phyloP scores from a whole-genome alignment of 768 basidiomycete species.

The Cystofilobasidium macerans region DNA sequence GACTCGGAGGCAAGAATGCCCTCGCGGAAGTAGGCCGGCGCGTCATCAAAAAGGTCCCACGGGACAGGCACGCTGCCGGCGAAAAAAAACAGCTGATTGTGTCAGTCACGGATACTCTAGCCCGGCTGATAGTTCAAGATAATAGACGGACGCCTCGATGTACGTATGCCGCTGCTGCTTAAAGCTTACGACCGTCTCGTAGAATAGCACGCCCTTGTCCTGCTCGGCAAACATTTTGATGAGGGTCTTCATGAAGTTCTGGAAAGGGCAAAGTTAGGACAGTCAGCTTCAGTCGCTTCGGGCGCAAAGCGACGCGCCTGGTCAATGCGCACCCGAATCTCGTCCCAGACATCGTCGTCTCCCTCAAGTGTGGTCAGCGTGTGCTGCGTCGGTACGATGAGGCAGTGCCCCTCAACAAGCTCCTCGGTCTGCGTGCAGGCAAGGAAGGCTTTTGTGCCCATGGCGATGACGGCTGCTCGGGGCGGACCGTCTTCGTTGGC shows the following conservation, averaged over 20 bases:
- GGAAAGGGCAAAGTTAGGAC: not conserved
- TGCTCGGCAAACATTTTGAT: slow-evolving; percentile 90
- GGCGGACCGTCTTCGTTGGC: slow-evolving; percentile 81
- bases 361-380: slow-evolving; percentile 80
- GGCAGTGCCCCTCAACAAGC: slow-evolving; percentile 79
- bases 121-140: not conserved
- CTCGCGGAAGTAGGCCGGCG: slow-evolving; percentile 94
- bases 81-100: not conserved
- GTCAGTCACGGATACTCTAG: not conserved
- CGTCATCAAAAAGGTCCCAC: slow-evolving; percentile 71
- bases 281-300: slow-evolving; percentile 9
- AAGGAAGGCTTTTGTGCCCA: slow-evolving; percentile 84
- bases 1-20: slow-evolving; percentile 83
- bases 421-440: slow-evolving; percentile 79
- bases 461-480: slow-evolving; percentile 73
- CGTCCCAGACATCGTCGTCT: slow-evolving; percentile 98
- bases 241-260: slow-evolving; percentile 80
- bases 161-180: slow-evolving; percentile 81
- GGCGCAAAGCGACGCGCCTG: too few relatives aligned
- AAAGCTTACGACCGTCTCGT: slow-evolving; percentile 78
- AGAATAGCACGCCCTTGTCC: slow-evolving; percentile 89
- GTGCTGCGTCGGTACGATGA: slow-evolving; percentile 93
- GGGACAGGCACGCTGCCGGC: slow-evolving; percentile 58
- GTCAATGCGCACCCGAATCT: slow-evolving; percentile 65
- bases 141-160: slow-evolving; percentile 56